Evolutionary conservation across 2,329 filamentous ascomycete species (phyloP).

Genomic region (Eurotiales sp.): DNA sequence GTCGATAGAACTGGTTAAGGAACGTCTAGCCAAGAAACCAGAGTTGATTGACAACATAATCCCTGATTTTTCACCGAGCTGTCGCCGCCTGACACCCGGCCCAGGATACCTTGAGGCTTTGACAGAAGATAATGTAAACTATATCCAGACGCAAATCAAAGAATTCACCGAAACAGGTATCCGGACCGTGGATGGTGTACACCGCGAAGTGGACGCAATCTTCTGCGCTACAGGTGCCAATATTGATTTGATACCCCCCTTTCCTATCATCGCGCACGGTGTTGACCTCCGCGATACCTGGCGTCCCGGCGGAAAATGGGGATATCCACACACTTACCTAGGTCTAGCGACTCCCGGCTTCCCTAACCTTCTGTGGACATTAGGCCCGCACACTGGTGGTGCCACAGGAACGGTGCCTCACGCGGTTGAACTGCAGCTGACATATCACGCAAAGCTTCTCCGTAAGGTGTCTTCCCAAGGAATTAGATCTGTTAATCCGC

Average conservation of each 20-base stretch:
- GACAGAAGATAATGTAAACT: conserved; percentile 21
- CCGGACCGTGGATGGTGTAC: conserved; percentile 19
- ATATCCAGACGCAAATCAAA: conserved; percentile 17
- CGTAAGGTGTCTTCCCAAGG: neutral
- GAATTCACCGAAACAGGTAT: conserved; percentile 19
- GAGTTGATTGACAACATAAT: neutral
- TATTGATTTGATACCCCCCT: conserved; percentile 21
- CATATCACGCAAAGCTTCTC: neutral
- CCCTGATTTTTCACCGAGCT: neutral
- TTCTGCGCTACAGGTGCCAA: conserved; percentile 34
- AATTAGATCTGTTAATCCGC: neutral
- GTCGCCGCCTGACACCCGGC: neutral
- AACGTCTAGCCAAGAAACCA: neutral
- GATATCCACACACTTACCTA: neutral
- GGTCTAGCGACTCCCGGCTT: neutral
- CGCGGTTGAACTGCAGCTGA: neutral
- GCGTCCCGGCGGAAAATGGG: neutral
- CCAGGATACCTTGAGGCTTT: conserved; percentile 27
- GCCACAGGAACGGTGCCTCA: neutral
- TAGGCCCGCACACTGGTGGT: neutral
- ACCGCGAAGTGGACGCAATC: conserved; percentile 21
- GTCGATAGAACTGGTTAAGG: neutral
- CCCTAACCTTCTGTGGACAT: neutral
- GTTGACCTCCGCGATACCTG: neutral
- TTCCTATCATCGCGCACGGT: neutral